A percentile compares a stretch with the other conserved stretches of the same genome.
These are phyloP conservation scores for Cryoendolithus antarcticus DNA, from an alignment of 2,329 filamentous ascomycete genomes.

Conservation along the genomic window DNA sequence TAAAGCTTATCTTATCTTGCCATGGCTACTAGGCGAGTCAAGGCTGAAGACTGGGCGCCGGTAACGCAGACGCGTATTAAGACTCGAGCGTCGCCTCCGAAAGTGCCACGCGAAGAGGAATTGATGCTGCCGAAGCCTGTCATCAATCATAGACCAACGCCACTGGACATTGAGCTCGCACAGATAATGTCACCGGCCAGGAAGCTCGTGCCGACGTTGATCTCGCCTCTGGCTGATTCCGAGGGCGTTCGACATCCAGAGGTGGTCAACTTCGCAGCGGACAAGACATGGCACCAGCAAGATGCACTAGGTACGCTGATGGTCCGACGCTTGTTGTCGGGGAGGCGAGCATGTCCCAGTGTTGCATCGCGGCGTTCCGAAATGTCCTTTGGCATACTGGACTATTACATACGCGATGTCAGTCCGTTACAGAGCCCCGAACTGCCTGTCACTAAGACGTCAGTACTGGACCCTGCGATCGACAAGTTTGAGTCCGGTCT, in stretches of 20 bases:
- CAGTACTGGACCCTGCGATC: conserved; percentile 14
- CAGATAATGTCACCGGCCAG: background rate
- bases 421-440: conserved; percentile 13
- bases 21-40: conserved; percentile 8
- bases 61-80: conserved; percentile 7
- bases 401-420: conserved; percentile 18
- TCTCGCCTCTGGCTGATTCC: background rate
- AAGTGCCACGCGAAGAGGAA: conserved; percentile 9
- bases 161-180: conserved; percentile 1
- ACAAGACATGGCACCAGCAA: conserved; percentile 9
- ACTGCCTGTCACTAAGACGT: conserved; percentile 2
- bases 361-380: conserved; percentile 14
- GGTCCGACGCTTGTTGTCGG: background rate
- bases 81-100: conserved; percentile 1
- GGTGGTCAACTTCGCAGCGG: conserved; percentile 13
- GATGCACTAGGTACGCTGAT: background rate
- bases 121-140: conserved; percentile 5
- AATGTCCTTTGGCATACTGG: conserved; percentile 20
- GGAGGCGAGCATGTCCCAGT: conserved; percentile 1
- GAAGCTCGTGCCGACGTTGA: background rate
- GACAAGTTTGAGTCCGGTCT: conserved; percentile 19
- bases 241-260: conserved; percentile 12
- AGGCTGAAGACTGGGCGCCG: conserved; percentile 9
- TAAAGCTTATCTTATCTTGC: no score
- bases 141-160: background rate